Evolutionary conservation across 1,284 basidiomycete species (phyloP), one percentile per base, ranked within the genome.

Genomic region (Papiliotrema laurentii): DNA sequence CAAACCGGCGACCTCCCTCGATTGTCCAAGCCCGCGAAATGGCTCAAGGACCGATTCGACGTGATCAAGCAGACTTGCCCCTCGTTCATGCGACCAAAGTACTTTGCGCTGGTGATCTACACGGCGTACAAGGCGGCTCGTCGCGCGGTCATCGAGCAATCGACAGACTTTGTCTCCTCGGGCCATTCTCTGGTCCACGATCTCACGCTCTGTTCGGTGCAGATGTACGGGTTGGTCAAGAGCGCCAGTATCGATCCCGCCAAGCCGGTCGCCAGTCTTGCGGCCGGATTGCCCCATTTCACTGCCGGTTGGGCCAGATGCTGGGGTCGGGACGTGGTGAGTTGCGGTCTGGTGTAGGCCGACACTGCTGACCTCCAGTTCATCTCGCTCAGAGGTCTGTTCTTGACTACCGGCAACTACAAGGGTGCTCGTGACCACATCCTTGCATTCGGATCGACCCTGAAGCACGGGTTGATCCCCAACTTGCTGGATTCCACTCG

Each of bases 271-370:
- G 83, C 93, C 2, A 89, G 85, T 10, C 78, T 97, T 25, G 91
- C 93, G 2, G 92, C 92, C n/a, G 93, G 93, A 19, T 75, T 97
- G 25, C 91, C 93, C 11, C 92, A 97, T 75, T 97, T 97, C 64
- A 78, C 88, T 2, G 76, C 86, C 7, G 84, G 85, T 5, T 97
- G 93, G 92, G 90, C 90, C 14, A 80, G 92, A 41, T 91, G 88
- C 66, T 97, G 93, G 93, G 92, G 93, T n/a, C 82, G 92, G 33
- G 92, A 97, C 70, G 89, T 94, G 21, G 64, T 66, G 42, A 51
- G 66, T 69, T 26, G 1, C 11, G 31, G 34, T 33, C 18, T 13
- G 26, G 27, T 38, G 18, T 4, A 28, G 7, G 19, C 2, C 2
- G 3, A 22, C 10, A 1, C 21, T 30, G 30, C 14, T 37, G 18